Conservation (phyloP, 2,329 filamentous ascomycete species). For the Dendrostoma leiphaemia region DNA sequence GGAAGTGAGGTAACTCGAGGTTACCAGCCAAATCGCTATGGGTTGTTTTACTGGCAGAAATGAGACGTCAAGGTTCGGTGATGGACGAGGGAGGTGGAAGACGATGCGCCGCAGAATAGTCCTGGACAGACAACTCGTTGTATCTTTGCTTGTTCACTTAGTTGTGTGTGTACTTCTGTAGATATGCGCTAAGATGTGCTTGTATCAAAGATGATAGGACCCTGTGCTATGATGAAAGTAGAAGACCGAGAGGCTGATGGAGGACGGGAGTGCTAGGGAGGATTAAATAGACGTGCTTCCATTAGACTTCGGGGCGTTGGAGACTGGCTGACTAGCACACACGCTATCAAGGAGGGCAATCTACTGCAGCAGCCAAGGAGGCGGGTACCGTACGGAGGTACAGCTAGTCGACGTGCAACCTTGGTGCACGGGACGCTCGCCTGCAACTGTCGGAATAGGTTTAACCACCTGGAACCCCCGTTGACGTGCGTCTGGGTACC, state of each 20-base stretch:
- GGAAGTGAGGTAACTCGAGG: constrained; percentile 2
- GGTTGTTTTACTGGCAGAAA: background rate
- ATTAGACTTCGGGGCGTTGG: background rate
- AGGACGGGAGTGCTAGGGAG: constrained; percentile 1
- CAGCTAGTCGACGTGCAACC: background rate
- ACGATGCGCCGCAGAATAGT: background rate
- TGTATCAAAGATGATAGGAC: background rate
- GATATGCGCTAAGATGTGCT: background rate
- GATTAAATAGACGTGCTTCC: constrained; percentile 12
- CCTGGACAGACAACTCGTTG: background rate
- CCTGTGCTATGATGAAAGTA: background rate
- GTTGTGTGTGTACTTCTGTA: background rate
- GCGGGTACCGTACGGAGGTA: background rate
- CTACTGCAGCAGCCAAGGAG: background rate
- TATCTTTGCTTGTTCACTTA: background rate
- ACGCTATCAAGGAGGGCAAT: background rate
- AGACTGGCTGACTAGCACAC: background rate
- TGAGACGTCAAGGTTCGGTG: background rate
- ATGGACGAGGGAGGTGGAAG: background rate
- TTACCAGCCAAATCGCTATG: constrained; percentile 5
- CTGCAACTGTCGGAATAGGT: constrained; percentile 4
- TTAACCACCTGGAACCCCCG: constrained; percentile 8
- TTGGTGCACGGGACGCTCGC: constrained; percentile 10
- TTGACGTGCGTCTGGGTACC: background rate
- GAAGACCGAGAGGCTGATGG: background rate